These are phyloP conservation scores for Silene uniflora DNA, from an alignment of 148 eudicot species.

Conservation along the genomic window DNA sequence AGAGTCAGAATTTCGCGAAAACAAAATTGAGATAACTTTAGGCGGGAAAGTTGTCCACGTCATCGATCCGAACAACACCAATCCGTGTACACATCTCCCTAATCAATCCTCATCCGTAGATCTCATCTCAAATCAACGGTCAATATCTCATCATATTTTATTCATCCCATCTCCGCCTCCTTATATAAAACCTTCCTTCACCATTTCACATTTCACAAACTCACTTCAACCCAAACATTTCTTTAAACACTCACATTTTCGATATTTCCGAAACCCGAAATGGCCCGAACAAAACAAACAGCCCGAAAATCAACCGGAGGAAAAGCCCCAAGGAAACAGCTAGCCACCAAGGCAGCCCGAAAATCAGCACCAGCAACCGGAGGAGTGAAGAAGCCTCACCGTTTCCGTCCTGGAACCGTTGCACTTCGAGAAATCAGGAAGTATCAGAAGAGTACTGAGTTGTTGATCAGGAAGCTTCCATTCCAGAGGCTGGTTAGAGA, in stretches of 20 bases:
- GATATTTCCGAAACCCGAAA: not conserved
- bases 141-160: not conserved
- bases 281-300: conserved; percentile 35
- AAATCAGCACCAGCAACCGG: conserved; percentile 35
- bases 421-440: conserved; percentile 32
- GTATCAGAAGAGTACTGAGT: conserved; percentile 34
- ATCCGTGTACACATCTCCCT: not conserved
- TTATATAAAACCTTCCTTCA: not conserved
- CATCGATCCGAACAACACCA: not conserved
- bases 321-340: conserved; percentile 29
- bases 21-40: too few species aligned
- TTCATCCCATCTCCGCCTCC: not conserved
- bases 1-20: too few species aligned
- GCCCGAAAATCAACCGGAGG: conserved; percentile 35
- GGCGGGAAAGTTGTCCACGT: not conserved
- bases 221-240: too few species aligned
- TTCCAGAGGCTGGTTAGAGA: conserved; percentile 33
- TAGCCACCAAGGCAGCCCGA: conserved; percentile 31
- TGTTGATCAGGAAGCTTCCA: conserved; percentile 34
- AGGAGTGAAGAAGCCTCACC: conserved; percentile 33
- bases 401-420: conserved; percentile 31
- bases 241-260: not conserved
- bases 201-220: too few species aligned
- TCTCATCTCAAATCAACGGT: not conserved
- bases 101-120: not conserved